phyloP scores from a whole-genome alignment of 2,329 filamentous ascomycete genomes.

The Aspergillus quadrilineatus region DNA sequence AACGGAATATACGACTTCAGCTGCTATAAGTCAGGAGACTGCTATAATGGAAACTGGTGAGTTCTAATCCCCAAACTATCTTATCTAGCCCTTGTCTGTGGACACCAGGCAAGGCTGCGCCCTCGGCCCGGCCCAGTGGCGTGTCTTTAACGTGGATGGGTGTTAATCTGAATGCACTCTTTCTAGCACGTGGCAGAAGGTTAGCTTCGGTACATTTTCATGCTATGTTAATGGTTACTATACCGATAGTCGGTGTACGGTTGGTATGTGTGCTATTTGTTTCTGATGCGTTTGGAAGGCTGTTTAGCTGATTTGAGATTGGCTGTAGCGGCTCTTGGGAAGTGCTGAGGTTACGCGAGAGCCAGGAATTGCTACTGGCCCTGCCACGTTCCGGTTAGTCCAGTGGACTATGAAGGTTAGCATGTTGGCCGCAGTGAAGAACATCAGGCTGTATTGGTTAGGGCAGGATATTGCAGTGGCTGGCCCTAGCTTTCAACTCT shows the following conservation, averaged over 20 bases:
- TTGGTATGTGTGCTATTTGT: background rate
- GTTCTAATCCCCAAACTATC: too few species aligned
- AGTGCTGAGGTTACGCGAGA: background rate
- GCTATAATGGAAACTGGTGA: background rate
- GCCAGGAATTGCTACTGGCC: too few species aligned
- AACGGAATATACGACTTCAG: background rate
- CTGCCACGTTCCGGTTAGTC: background rate
- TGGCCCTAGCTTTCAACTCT: too few species aligned
- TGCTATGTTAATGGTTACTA: background rate
- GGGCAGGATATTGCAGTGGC: too few species aligned
- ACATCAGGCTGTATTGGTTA: too few species aligned
- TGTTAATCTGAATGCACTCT: background rate
- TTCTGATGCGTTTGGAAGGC: background rate
- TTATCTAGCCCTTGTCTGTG: background rate
- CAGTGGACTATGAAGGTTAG: too few species aligned
- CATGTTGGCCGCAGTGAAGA: too few species aligned
- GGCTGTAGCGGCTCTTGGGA: background rate
- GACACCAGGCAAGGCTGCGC: background rate
- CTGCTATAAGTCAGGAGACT: conserved; percentile 33
- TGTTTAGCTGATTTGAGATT: background rate
- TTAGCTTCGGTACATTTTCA: background rate
- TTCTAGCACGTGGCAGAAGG: background rate
- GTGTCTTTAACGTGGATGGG: background rate
- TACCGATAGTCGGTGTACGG: background rate
- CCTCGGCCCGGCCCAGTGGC: background rate